Base-by-base conservation (phyloP, 2,329 filamentous ascomycete genomes). In the Malbranchea cinnamomea region DNA sequence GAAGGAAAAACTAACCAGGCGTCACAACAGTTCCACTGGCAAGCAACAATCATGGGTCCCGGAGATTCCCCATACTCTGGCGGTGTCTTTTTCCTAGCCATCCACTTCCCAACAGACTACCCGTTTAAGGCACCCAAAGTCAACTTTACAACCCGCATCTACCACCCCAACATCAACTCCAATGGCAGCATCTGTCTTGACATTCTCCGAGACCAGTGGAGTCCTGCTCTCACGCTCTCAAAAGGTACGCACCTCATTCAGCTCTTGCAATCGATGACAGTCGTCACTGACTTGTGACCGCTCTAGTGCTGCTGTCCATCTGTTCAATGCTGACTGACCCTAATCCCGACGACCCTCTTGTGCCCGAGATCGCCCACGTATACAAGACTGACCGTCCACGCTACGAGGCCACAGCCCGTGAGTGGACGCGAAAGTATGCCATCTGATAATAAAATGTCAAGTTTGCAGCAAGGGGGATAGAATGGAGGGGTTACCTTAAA, bases 121-220 rank as follows among this genome's bases (percentile, higher is more conserved):
- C 89, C 89, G 23, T 98, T 98, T 73, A 98, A 98, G 78, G 89
- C 89, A 40, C 89, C 89, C 47, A 98, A 98, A 74, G 85, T 98
- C 63, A 94, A 94, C 78, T 98, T 98, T 73, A 95, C 84, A 49
- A 98, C 89, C 43, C 80, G 87, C 56, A 95, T 98, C 68, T 98
- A 98, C 61, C 89, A 98, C 67, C 89, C 89, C 51, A 98, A 98
- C 67, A 98, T 98, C 83, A 98, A 98, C 75, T 92, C 83, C 46
- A 95, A 95, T 60, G 89, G 89, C 61, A 94, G 85, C 63, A 98
- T 98, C 62, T 98, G 89, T 61, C 65, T 98, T 57, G 89, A 98
- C 54, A 98, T 98, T 54, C 68, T 98, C 53, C 77, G 89, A 67
- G 89, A 98, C 61, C 89, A 98, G 67, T 98, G 89, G 89, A 94